Evolutionary conservation across 169 alveolate genomes (phyloP).

Genomic region (Cryptosporidium andersoni): DNA sequence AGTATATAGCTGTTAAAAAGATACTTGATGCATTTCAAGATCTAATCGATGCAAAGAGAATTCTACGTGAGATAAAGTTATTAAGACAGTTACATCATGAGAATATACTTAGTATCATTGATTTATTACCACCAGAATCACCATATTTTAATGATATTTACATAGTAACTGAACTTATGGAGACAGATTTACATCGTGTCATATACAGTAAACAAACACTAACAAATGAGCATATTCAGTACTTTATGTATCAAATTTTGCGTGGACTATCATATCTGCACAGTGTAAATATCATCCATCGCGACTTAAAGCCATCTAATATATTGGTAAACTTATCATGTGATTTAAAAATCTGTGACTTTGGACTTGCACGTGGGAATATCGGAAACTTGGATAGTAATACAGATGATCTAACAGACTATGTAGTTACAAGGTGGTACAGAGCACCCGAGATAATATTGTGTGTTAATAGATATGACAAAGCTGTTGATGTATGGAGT

Average conservation of each 20-base stretch:
- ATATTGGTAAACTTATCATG: conserved; percentile 82
- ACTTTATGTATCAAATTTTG: conserved; percentile 84
- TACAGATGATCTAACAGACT: conserved; percentile 78
- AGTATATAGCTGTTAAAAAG: conserved; percentile 85
- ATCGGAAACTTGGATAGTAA: conserved; percentile 70
- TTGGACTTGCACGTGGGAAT: conserved; percentile 88
- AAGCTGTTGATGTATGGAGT: conserved; percentile 93
- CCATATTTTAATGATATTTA: conserved; percentile 86
- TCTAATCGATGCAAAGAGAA: conserved; percentile 88
- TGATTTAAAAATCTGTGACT: conserved; percentile 87
- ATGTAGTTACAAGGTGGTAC: conserved; percentile 93
- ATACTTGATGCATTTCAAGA: conserved; percentile 88
- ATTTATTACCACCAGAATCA: conserved; percentile 83
- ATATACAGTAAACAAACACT: conserved; percentile 88
- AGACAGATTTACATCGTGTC: conserved; percentile 90
- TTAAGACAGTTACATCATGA: conserved; percentile 82
- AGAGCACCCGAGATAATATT: conserved; percentile 93
- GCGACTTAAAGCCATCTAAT: conserved; percentile 86
- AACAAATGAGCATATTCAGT: conserved; percentile 90
- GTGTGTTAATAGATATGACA: conserved; percentile 84
- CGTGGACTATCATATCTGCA: conserved; percentile 85
- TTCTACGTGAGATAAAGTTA: conserved; percentile 88
- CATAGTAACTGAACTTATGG: conserved; percentile 90
- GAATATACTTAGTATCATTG: conserved; percentile 80
- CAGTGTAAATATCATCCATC: conserved; percentile 85